Conservation (phyloP, 1,284 basidiomycete genomes). For the Tilletia indica region DNA sequence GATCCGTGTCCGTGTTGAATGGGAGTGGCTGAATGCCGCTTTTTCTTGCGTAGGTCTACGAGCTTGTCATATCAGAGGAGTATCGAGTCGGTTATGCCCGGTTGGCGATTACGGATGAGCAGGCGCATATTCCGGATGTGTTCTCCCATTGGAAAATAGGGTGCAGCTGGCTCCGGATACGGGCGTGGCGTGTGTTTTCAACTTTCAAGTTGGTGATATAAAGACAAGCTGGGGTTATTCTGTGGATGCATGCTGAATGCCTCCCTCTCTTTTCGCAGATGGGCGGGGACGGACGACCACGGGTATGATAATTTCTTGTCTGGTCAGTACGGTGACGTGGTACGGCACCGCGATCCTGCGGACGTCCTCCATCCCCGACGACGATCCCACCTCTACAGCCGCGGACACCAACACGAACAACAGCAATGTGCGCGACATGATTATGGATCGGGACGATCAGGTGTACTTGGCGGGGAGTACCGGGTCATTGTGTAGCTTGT, state of each 20-base stretch:
- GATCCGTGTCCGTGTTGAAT: no score
- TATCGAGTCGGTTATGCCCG: constrained; percentile 53
- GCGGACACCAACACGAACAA: background rate
- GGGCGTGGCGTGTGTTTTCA: constrained; percentile 46
- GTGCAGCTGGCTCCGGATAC: constrained; percentile 46
- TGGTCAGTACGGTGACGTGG: constrained; percentile 49
- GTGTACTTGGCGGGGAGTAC: constrained; percentile 71
- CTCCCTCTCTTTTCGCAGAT: constrained; percentile 30
- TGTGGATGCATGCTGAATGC: background rate
- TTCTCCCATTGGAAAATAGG: constrained; percentile 51
- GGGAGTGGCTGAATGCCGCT: no score
- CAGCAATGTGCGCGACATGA: constrained; percentile 5
- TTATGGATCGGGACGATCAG: constrained; percentile 54
- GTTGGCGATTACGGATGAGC: constrained; percentile 54
- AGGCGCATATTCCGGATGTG: constrained; percentile 53
- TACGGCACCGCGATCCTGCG: constrained; percentile 39
- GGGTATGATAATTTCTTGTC: constrained; percentile 52
- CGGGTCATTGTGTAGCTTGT: constrained; percentile 93
- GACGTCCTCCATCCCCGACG: constrained; percentile 17
- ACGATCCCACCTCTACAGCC: background rate
- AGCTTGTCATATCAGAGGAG: constrained; percentile 48
- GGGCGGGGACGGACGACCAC: constrained; percentile 55
- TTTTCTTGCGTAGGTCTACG: constrained; percentile 36
- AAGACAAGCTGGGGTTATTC: no score
- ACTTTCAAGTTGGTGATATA: constrained; percentile 33